A percentile compares a stretch with the other conserved stretches of the same genome.
Evolutionary conservation across 225 moss, liverwort and hornwort species (phyloP).

Genomic region (Physcomitrium patens): DNA sequence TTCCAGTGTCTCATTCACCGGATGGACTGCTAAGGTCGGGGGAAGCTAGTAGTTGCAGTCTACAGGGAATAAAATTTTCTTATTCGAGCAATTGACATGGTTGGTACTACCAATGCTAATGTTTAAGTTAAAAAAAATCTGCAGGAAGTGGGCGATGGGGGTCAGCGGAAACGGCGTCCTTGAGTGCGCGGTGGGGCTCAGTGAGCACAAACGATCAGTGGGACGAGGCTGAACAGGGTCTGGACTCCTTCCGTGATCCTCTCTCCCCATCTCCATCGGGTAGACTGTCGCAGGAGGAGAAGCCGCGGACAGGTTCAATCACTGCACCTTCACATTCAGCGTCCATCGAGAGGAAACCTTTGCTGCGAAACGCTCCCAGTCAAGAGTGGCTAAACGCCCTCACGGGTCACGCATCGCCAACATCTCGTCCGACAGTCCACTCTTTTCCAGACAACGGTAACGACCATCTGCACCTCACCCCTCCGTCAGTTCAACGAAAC

Average conservation of each 20-base stretch:
- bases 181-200: slow-evolving; percentile 59
- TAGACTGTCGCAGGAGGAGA: slow-evolving; percentile 47
- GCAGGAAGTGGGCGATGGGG: slow-evolving; percentile 54
- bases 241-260: slow-evolving; percentile 39
- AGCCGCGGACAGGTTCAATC: slow-evolving; percentile 25
- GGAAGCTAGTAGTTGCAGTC: too few relatives aligned
- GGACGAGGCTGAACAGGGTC: slow-evolving; percentile 34
- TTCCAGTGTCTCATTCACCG: too few relatives aligned
- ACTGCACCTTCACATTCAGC: not conserved
- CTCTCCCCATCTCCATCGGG: slow-evolving; percentile 51
- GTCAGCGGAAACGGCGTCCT: slow-evolving; percentile 42
- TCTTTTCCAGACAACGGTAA: not conserved
- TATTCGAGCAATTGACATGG: too few relatives aligned
- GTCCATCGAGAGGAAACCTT: slow-evolving; percentile 12
- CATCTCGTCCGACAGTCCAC: not conserved
- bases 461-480: slow-evolving; percentile 24
- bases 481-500: slow-evolving; percentile 28
- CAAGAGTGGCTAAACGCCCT: slow-evolving; percentile 21
- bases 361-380: not conserved
- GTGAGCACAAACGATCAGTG: slow-evolving; percentile 53
- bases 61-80: too few relatives aligned
- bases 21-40: too few relatives aligned
- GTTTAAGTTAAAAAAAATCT: not conserved
- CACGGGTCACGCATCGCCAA: not conserved
- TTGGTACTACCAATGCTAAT: not conserved